Conservation (phyloP, 2,329 filamentous ascomycete genomes). For the Ophiostoma fasciatum region DNA sequence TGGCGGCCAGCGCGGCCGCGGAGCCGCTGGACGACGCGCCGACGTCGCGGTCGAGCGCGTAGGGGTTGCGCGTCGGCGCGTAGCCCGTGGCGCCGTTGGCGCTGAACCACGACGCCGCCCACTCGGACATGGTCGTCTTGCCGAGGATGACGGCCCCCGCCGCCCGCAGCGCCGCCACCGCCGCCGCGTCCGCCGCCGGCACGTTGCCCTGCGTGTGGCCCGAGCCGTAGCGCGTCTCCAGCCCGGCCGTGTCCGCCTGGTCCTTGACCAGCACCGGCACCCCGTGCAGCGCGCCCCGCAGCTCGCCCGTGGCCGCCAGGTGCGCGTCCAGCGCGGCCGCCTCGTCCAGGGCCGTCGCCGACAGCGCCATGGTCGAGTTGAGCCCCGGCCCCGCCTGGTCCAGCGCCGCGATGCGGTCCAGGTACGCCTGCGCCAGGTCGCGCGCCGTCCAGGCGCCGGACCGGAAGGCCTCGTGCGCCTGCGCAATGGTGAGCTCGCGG, state of each 20-base stretch:
- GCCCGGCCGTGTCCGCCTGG: constrained; percentile 12
- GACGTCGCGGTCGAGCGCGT: constrained; percentile 11
- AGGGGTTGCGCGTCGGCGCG: constrained; percentile 13
- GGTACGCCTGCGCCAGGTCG: neutral
- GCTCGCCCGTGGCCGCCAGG: constrained; percentile 6
- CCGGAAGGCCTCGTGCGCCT: constrained; percentile 11
- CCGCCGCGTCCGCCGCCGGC: constrained; percentile 11
- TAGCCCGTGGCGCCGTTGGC: constrained; percentile 9
- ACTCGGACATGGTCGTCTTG: constrained; percentile 13
- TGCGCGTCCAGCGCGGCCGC: constrained; percentile 10
- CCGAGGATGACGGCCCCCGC: constrained; percentile 14
- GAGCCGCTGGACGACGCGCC: constrained; percentile 13
- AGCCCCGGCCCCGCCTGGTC: constrained; percentile 12
- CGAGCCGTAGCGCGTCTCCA: constrained; percentile 12
- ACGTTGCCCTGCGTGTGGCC: constrained; percentile 8
- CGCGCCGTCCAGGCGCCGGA: constrained; percentile 6
- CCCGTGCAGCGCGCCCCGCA: constrained; percentile 13
- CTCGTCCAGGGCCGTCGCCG: constrained; percentile 10
- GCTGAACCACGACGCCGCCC: constrained; percentile 12
- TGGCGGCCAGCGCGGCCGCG: constrained; percentile 12
- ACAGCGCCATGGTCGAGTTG: constrained; percentile 12
- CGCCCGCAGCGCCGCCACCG: constrained; percentile 10
- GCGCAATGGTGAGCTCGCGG: constrained; percentile 11
- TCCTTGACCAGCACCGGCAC: constrained; percentile 13
- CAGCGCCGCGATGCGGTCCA: constrained; percentile 8